Percentiles rank a stretch among this genome's conserved stretches.
Evolutionary conservation across 805 yeast genomes (phyloP).

Genomic region (Metschnikowia orientalis): DNA sequence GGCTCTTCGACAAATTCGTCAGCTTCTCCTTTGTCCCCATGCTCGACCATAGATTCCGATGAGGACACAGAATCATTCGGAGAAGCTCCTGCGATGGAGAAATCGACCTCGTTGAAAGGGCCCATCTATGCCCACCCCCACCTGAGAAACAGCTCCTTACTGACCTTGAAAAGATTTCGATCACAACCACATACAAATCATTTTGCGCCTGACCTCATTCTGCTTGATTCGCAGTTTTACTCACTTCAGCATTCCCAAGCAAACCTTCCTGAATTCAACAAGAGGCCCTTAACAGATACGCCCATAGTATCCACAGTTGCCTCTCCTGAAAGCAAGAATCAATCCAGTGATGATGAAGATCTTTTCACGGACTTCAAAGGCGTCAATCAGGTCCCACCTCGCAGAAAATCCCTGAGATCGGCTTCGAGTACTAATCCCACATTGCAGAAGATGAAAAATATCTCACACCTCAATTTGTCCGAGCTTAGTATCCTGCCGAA

Average conservation of each 20-base stretch:
- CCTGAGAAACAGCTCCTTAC: conserved; percentile 7
- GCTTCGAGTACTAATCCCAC: conserved; percentile 2
- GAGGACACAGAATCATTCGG: conserved; percentile 10
- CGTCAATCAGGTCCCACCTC: conserved; percentile 7
- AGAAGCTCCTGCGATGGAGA: conserved; percentile 1
- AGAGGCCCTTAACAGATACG: conserved; percentile 71
- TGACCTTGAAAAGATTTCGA: conserved; percentile 14
- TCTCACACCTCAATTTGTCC: conserved; percentile 37
- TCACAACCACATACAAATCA: conserved; percentile 16
- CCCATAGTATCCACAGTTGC: conserved; percentile 57
- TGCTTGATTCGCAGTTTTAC: conserved; percentile 12
- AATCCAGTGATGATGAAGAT: conserved; percentile 29
- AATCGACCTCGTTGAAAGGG: neutral
- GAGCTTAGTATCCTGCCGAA: conserved; percentile 24
- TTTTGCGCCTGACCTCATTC: conserved; percentile 14
- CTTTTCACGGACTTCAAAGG: conserved; percentile 9
- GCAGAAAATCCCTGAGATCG: conserved; percentile 2
- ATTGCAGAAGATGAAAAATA: conserved; percentile 30
- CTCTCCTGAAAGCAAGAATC: conserved; percentile 44
- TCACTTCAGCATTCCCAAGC: conserved; percentile 12
- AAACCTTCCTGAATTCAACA: conserved; percentile 55
- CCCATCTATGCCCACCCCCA: neutral
- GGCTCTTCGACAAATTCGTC: conserved; percentile 14
- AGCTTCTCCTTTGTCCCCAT: conserved; percentile 10
- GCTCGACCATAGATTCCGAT: conserved; percentile 13